phyloP scores from a whole-genome alignment of 192 early-diverging fungal species.

The Radiomyces spectabilis region DNA sequence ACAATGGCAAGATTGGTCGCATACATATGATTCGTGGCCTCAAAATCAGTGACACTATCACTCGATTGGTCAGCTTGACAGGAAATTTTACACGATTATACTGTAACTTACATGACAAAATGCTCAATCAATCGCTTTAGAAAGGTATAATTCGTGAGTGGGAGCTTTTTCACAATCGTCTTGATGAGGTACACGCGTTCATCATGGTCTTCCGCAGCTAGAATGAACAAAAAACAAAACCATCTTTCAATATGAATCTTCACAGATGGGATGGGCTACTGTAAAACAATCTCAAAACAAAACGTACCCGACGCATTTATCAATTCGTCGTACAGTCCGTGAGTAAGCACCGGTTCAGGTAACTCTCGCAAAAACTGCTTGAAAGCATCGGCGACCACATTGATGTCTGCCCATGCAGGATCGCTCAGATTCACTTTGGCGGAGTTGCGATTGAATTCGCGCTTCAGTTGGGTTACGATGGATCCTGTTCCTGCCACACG shows the following conservation, averaged over 20 bases:
- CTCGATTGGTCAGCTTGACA: not conserved
- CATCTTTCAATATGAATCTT: too few relatives aligned
- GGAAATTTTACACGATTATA: too few relatives aligned
- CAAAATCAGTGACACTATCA: conserved; percentile 59
- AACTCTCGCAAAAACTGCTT: conserved; percentile 93
- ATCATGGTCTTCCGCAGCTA: conserved; percentile 58
- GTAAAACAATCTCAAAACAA: too few relatives aligned
- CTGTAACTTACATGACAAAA: conserved; percentile 41
- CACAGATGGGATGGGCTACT: too few relatives aligned
- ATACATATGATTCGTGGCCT: conserved; percentile 84
- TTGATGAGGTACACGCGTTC: conserved; percentile 68
- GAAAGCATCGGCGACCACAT: conserved; percentile 80
- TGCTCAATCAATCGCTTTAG: conserved; percentile 67
- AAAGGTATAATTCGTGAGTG: conserved; percentile 52
- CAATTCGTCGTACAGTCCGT: conserved; percentile 73
- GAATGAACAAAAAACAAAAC: not conserved
- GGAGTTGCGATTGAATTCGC: conserved; percentile 47
- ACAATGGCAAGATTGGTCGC: conserved; percentile 86
- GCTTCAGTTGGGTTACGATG: conserved; percentile 50
- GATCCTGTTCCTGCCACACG: conserved; percentile 61
- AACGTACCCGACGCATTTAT: conserved; percentile 62
- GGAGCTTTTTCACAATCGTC: conserved; percentile 54
- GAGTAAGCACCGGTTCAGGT: conserved; percentile 90
- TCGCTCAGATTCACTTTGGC: conserved; percentile 47
- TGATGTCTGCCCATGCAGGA: conserved; percentile 64